Conservation (phyloP, 2,329 filamentous ascomycete genomes). For the Knoxdaviesia capensis region DNA sequence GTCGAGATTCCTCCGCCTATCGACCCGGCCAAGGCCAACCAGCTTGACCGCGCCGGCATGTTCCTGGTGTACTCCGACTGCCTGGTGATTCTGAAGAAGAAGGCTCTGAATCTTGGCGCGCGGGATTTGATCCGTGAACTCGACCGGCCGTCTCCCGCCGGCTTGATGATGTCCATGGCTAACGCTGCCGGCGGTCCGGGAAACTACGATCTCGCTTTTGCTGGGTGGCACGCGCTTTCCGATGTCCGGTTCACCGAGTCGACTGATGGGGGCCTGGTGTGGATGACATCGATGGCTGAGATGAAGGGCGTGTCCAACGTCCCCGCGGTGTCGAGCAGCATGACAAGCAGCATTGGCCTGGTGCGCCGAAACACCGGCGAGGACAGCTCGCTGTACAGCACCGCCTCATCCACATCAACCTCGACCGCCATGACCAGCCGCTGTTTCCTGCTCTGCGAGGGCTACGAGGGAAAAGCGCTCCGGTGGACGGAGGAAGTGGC, state of each 20-base stretch:
- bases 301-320: constrained; percentile 33
- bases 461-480: constrained; percentile 57
- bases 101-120: constrained; percentile 41
- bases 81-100: constrained; percentile 57
- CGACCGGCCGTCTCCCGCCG: constrained; percentile 54
- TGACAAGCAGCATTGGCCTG: constrained; percentile 1
- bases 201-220: constrained; percentile 53
- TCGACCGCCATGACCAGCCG: constrained; percentile 32
- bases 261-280: constrained; percentile 40
- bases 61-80: constrained; percentile 73
- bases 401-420: constrained; percentile 11
- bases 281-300: constrained; percentile 45
- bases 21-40: constrained; percentile 17
- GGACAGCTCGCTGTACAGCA: too few relatives aligned
- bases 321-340: constrained; percentile 20
- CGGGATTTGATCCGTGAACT: constrained; percentile 67
- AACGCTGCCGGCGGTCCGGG: constrained; percentile 39
- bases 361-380: too few relatives aligned
- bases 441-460: constrained; percentile 52
- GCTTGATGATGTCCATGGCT: constrained; percentile 41
- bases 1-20: constrained; percentile 60
- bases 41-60: constrained; percentile 39
- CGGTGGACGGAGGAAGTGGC: constrained; percentile 70
- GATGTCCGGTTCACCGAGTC: constrained; percentile 58
- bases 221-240: constrained; percentile 48